Base-by-base conservation (phyloP, 2,329 filamentous ascomycete genomes). In the Ceratocystis variospora region DNA sequence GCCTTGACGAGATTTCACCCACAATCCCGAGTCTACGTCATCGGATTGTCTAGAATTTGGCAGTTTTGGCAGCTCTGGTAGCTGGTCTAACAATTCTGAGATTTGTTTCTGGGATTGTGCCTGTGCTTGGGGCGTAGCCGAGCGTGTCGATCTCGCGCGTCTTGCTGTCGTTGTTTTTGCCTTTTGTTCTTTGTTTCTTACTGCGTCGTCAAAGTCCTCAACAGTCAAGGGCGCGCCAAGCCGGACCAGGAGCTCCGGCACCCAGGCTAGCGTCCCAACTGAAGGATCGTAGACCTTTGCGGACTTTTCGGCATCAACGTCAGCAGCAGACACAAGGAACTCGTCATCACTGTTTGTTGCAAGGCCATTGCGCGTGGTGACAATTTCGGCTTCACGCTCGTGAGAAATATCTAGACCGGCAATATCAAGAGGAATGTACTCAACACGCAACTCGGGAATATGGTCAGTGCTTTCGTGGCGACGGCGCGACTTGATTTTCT, bases 371-470 rank as follows among this genome's bases (percentile, higher is more conserved):
- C 83, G 78, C 1, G 78, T 80, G 0, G 79, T 78, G 68, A 84
- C 84, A 17, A 89, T 86, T 37, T 84, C 81, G 25, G 53, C 57
- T 22, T 64, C 62, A 28, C 15, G 25, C 72, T 96, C 92, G 0
- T 80, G 79, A 10, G 84, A 82, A 28, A 96, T 76, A 71, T 96
- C 85, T 48, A 97, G 81, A 0, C 85, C 85, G 1, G 96, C 89
- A 17, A 96, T 80, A 37, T 88, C 82, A 1, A 84, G 80, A 0
- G 94, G 94, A 3, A 87, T 79, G 72, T 88, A 95, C 1, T 88
- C 85, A 25, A 97, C 76, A 5, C 93, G 86, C 8, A 96, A 74
- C 73, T 97, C 93, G 1, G 85, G 80, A 3, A 85, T 84, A 0
- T 81, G 84, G 72, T 95, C 93, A 0, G 87, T 92, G 64, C 83